These are phyloP conservation scores for Jackrogersella minutella DNA, from an alignment of 495 filamentous ascomycete genomes.

Conservation along the genomic window DNA sequence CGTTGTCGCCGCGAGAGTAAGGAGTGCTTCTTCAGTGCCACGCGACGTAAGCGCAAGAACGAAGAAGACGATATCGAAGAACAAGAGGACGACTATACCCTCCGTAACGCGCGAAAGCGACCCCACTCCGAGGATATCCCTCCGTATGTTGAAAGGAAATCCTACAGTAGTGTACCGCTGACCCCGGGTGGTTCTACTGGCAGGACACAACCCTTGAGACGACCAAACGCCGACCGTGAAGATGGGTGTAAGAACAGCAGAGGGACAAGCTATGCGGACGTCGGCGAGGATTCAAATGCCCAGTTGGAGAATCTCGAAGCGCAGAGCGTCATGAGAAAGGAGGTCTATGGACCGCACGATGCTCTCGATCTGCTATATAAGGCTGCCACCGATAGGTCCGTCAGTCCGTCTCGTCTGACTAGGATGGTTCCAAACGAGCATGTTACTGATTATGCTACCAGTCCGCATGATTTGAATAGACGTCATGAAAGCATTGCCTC, in stretches of 20 bases:
- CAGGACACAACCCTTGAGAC: constrained; percentile 62
- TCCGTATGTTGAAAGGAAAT: constrained; percentile 51
- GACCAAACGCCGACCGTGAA: constrained; percentile 51
- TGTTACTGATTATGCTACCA: constrained; percentile 38
- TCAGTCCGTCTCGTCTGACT: constrained; percentile 33
- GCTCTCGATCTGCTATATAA: constrained; percentile 74
- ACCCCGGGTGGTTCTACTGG: constrained; percentile 71
- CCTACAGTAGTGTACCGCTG: constrained; percentile 60
- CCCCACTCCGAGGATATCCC: constrained; percentile 51
- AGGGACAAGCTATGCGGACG: constrained; percentile 41
- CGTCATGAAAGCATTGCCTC: constrained; percentile 39
- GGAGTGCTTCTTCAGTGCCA: constrained; percentile 97
- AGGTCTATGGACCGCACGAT: constrained; percentile 74
- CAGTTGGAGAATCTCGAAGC: constrained; percentile 67
- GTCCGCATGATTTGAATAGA: constrained; percentile 41
- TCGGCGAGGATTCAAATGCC: constrained; percentile 50
- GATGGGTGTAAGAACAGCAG: constrained; percentile 18
- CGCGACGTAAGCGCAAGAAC: constrained; percentile 86
- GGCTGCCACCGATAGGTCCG: constrained; percentile 68
- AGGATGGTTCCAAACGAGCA: constrained; percentile 9
- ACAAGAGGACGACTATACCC: constrained; percentile 61
- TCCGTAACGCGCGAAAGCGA: constrained; percentile 64
- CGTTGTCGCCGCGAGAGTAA: constrained; percentile 92
- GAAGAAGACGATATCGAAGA: constrained; percentile 66
- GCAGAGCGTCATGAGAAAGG: constrained; percentile 66